Evolutionary conservation across 2,329 filamentous ascomycete genomes (phyloP), one percentile per base, ranked within the genome.

Genomic region (Pleomassaria siparia): DNA sequence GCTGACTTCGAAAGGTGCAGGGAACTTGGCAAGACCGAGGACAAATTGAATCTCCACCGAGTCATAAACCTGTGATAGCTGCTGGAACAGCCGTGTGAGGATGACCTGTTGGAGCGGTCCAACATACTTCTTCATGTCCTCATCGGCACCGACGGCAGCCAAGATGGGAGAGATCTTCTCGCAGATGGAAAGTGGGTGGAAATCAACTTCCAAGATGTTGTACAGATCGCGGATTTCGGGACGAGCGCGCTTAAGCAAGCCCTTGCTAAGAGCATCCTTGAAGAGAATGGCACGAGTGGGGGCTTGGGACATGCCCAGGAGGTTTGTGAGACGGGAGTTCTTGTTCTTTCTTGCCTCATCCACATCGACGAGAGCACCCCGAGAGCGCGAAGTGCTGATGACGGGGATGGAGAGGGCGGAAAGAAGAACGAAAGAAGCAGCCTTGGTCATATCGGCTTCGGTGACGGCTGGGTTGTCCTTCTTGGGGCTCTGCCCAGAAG

Each of bases 291-390:
- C 84, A 75, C 94, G 90, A 45, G 90, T 95, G 32, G 94, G 94
- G 20, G 91, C 85, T 65, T 88, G 85, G 41, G 84, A 82, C 91
- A 99, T 96, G 69, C 92, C 91, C 51, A 99, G 83, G 36, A 99
- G 83, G 75, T 96, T 95, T 45, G 94, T 97, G 33, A 99, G 84
- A 51, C 94, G 90, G 21, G 90, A 91, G 78, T 97, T 99, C 84
- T 97, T 97, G 81, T 94, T 97, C 82, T 96, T 97, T 74, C 88
- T 88, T 39, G 89, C 91, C 76, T 97, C 91, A 61, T 99, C 94
- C 49, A 96, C 91, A 72, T 99, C 94, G 42, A 97, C 88, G 73
- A 99, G 85, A 51, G 92, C 94, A 67, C 94, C 94, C 39, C 94
- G 89, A 45, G 94, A 99, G 66, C 94, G 86, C 22, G 91, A 91